Evolutionary conservation across 495 filamentous ascomycete species (phyloP).

Genomic region (Neurospora cerealis): DNA sequence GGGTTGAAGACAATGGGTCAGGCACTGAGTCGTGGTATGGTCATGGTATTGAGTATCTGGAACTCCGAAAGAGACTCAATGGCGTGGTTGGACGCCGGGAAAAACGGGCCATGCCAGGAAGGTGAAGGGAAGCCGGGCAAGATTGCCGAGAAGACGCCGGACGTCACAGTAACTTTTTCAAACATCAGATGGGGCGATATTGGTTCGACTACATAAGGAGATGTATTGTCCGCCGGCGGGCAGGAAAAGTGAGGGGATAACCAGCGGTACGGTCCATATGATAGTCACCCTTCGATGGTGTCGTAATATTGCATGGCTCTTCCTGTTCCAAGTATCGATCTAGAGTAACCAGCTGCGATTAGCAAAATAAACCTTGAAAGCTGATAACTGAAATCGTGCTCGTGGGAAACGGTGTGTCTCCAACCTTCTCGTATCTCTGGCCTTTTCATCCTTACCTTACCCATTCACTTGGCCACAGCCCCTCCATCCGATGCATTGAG

Average conservation of each 20-base stretch:
- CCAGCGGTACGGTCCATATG: not conserved
- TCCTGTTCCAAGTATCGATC: not conserved
- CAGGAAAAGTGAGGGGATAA: not conserved
- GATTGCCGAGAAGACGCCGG: slow-evolving; percentile 36
- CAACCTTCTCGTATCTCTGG: not conserved
- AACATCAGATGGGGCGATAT: slow-evolving; percentile 60
- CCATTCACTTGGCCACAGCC: not conserved
- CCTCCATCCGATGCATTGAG: not conserved
- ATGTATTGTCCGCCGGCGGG: not conserved
- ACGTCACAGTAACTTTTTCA: slow-evolving; percentile 46
- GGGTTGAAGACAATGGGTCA: slow-evolving; percentile 49
- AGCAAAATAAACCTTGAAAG: not conserved
- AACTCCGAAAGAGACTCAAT: slow-evolving; percentile 48
- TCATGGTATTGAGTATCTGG: slow-evolving; percentile 57
- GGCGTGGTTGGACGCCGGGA: slow-evolving; percentile 52
- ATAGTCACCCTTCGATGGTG: not conserved
- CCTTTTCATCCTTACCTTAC: not conserved
- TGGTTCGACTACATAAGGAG: slow-evolving; percentile 32
- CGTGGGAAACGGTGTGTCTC: not conserved
- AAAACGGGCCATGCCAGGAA: slow-evolving; percentile 49
- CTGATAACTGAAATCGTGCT: not conserved
- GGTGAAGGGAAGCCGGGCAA: slow-evolving; percentile 38
- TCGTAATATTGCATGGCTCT: not conserved
- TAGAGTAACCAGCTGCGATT: not conserved
- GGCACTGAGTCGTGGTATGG: slow-evolving; percentile 52